Evolutionary conservation across 2,329 filamentous ascomycete species (phyloP), one percentile per base, ranked within the genome.

Genomic region (Sporothrix mexicana): DNA sequence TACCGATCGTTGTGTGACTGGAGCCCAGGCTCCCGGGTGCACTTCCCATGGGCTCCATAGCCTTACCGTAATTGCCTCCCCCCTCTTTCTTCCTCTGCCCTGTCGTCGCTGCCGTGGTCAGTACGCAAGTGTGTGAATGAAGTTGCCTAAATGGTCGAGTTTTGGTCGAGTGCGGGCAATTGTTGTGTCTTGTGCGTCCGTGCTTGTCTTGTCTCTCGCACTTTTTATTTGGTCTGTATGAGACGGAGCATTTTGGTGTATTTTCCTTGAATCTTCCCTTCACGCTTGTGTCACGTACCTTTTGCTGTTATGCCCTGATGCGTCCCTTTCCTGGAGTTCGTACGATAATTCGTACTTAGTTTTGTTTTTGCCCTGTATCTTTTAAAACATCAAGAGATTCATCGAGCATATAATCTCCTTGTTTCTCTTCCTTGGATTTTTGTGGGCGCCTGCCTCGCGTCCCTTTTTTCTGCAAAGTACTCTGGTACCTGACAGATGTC

Each of bases 1-100:
- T 53, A 43, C 17, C 17, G 66, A 69, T 69, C 49, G 47, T 49
- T 51, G 66, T 69, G 49, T 55, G 45, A 51, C 64, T 67, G 23
- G 45, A 51, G 47, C 47, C 43, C 64, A 51, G 8, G 13, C 23
- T 43, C 20, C 20, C 43, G 45, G 45, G 62, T 51, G 23, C 17
- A 12, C 47, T 36, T 36, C 30, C 30, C 30, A 36, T 36, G 30
- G 30, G 30, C 30, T 36, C 45, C 36, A 41, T 57, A 69, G 67
- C 67, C 67, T 57, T 69, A 59, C 59, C 67, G 36, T 69, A 69
- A 69, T 69, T 69, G 67, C 51, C 51, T 57, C 30, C 51, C 49
- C 36, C n/a, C 36, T 30, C 10, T 36, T 23, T 20, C 25, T 3
- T 69, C 10, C 13, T 25, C 4, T 45, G 25, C 23, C 51, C 43